Conservation (phyloP, 2,329 filamentous ascomycete genomes). For the Beauveria varroae region DNA sequence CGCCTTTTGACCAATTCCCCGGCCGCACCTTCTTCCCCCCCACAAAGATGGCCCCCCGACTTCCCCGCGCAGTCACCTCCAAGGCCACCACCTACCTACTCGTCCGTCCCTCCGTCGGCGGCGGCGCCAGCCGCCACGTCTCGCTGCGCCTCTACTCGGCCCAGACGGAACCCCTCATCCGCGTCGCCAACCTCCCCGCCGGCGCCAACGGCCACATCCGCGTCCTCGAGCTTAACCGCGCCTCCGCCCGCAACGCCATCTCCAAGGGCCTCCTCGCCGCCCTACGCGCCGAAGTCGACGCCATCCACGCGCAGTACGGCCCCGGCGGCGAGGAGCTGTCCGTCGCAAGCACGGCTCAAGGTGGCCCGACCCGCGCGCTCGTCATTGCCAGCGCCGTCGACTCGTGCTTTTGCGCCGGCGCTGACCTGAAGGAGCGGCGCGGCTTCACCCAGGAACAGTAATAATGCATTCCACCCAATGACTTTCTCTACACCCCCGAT, state of each 20-base stretch:
- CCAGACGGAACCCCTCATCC: conserved; percentile 49
- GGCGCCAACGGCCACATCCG: conserved; percentile 78
- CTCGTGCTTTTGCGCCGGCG: conserved; percentile 84
- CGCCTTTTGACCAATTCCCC: not conserved
- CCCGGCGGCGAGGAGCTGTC: conserved; percentile 46
- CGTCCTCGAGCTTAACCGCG: conserved; percentile 80
- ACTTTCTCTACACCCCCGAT: no score
- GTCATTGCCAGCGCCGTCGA: conserved; percentile 83
- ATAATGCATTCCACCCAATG: not conserved
- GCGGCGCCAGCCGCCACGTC: conserved; percentile 14
- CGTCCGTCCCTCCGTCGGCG: conserved; percentile 13
- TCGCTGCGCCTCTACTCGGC: conserved; percentile 33
- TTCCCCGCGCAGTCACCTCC: conserved; percentile 7
- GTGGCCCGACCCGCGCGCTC: conserved; percentile 65
- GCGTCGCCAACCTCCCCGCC: conserved; percentile 67
- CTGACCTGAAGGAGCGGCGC: conserved; percentile 83
- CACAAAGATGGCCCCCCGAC: conserved; percentile 2
- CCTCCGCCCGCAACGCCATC: conserved; percentile 81
- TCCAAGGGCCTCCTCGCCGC: conserved; percentile 68
- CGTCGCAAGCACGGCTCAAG: conserved; percentile 34
- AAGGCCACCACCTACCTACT: conserved; percentile 19
- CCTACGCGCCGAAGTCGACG: conserved; percentile 64
- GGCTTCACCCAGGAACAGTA: conserved; percentile 74
- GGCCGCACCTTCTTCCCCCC: not conserved
- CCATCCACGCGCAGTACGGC: conserved; percentile 58